Evolutionary conservation across 805 yeast genomes (phyloP).

Genomic region (Torulaspora microellipsoides): DNA sequence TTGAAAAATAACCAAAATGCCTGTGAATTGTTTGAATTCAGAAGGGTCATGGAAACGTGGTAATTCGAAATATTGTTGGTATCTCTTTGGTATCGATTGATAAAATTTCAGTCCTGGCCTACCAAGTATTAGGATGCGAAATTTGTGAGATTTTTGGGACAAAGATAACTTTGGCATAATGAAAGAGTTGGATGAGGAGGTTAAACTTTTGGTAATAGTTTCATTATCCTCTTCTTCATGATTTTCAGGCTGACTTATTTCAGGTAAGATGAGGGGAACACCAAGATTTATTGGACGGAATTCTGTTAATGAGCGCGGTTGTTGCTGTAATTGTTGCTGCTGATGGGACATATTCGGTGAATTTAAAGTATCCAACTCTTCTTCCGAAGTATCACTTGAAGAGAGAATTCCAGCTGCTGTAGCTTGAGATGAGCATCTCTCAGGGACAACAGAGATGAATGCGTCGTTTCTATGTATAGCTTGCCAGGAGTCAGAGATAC

Average conservation of each 20-base stretch:
- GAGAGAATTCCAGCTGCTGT: conserved; percentile 23
- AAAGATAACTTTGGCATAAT: conserved; percentile 33
- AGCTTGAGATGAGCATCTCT: conserved; percentile 19
- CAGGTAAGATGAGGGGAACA: conserved; percentile 7
- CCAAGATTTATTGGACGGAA: conserved; percentile 5
- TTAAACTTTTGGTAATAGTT: conserved; percentile 24
- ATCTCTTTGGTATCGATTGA: conserved; percentile 22
- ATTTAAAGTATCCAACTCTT: conserved; percentile 20
- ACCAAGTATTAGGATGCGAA: conserved; percentile 27
- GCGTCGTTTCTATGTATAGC: conserved; percentile 20
- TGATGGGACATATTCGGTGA: conserved; percentile 12
- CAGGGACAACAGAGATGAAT: conserved; percentile 10
- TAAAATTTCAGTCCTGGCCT: conserved; percentile 25
- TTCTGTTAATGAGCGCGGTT: conserved; percentile 5
- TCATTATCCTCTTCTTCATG: conserved; percentile 14
- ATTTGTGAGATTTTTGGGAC: conserved; percentile 19
- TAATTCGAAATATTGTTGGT: conserved; percentile 23
- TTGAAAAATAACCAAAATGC: conserved; percentile 23
- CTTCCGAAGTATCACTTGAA: conserved; percentile 33
- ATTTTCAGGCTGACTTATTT: conserved; percentile 6
- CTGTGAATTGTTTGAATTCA: conserved; percentile 16
- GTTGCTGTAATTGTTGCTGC: conserved; percentile 4
- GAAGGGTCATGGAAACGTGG: conserved; percentile 19
- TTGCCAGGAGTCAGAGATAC: conserved; percentile 32
- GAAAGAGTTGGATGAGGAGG: conserved; percentile 30